Base-by-base conservation (phyloP, 441 rosid genomes). In the Mallotus japonicus region DNA sequence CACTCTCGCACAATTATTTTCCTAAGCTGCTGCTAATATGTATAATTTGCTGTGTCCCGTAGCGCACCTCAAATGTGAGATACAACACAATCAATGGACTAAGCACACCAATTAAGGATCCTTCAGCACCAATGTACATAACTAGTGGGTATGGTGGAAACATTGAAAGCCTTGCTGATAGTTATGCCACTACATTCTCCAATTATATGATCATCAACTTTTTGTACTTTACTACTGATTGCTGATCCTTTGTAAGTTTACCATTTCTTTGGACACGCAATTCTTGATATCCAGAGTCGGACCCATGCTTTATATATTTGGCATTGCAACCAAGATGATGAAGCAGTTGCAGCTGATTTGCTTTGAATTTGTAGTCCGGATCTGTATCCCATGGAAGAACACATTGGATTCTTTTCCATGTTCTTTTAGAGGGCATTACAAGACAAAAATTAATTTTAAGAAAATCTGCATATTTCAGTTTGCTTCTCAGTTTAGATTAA, bases 141-240 rank as follows among this genome's bases (percentile, higher is more conserved):
- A 81, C 87, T 7, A 77, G 85, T 20, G 90, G 90, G 44, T 87
- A 87, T 73, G 88, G 90, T 20, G 90, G 90, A 37, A 87, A 87
- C 57, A 71, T 85, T 49, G 90, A 87, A 75, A 84, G 83, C 65
- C 68, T 80, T 71, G 76, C 88, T 0, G 49, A 79, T 19, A 59
- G 71, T 70, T 78, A 80, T 24, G 77, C 19, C 14, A 15, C 17
- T 20, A 51, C 10, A 28, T 28, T 46, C 7, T 46, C 28, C 28
- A 24, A 24, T 24, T 0, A 24, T 2, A 24, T 24, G 24, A 5
- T 17, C 57, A 8, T 10, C 5, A 60, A 19, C 5, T 28, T 50
- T 13, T 20, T 56, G 16, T 1, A 58, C 0, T 22, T 4, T 55
- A 58, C 13, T 15, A 22, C 65, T 76, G 68, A 65, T 49, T 6